Conservation (phyloP, 176 grass and related monocot species). For the Oryza rufipogon region DNA sequence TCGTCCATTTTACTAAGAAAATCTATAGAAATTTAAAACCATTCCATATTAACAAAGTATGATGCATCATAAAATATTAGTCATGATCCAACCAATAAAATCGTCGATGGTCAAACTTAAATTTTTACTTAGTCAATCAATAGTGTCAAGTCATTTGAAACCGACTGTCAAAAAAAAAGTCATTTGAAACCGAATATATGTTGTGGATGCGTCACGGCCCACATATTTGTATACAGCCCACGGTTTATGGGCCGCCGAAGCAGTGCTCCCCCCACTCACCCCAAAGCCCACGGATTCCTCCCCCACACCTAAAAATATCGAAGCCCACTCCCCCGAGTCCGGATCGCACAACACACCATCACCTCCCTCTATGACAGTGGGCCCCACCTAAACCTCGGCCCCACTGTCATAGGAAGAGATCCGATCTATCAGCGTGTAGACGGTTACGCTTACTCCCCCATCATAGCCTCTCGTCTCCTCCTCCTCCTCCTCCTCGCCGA, state of each 20-base stretch:
- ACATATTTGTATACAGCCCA: background rate
- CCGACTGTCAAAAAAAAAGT: no score
- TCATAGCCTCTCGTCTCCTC: background rate
- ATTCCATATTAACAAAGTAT: no score
- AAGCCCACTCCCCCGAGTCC: background rate
- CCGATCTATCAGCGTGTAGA: slow-evolving; percentile 21
- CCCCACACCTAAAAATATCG: background rate
- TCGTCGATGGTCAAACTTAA: no score
- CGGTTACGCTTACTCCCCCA: background rate
- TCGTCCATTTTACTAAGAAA: no score
- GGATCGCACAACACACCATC: background rate
- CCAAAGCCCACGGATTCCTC: background rate
- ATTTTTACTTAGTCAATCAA: no score
- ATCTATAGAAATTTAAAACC: no score
- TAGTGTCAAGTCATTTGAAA: no score
- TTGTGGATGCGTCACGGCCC: background rate
- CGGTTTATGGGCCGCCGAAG: background rate
- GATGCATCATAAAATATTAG: no score
- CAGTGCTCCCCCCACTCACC: background rate
- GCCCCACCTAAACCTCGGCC: background rate
- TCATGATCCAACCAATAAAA: no score
- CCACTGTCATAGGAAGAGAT: background rate
- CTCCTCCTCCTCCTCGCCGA: background rate
- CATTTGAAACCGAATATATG: no score
- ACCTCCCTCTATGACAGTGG: background rate